Evolutionary conservation across 2,329 filamentous ascomycete species (phyloP).

Genomic region (Claviceps purpurea): DNA sequence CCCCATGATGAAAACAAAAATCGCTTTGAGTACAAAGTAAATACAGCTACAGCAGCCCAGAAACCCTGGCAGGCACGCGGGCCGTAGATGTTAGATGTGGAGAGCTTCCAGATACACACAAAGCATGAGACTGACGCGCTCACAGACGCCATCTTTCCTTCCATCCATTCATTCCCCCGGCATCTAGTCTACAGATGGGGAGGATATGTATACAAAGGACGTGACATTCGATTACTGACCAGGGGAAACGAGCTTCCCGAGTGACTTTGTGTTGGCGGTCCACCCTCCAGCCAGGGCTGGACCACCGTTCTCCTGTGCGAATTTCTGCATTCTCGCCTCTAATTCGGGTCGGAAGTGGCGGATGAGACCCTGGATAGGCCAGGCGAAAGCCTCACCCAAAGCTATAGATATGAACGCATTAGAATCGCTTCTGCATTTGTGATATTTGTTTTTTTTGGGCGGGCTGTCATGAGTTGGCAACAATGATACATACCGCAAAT

Average conservation of each 20-base stretch:
- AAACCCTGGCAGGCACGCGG: not conserved
- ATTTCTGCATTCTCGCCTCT: constrained; percentile 78
- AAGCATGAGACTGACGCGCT: not conserved
- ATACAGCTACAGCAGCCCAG: constrained; percentile 4
- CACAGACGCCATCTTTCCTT: not conserved
- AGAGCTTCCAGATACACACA: not conserved
- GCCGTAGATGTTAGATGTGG: not conserved
- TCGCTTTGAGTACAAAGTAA: constrained; percentile 2
- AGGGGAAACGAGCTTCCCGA: constrained; percentile 76
- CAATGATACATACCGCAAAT: constrained; percentile 63
- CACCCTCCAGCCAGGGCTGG: constrained; percentile 76
- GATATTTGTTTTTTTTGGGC: not conserved
- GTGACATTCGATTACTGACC: constrained; percentile 54
- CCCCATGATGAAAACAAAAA: not conserved
- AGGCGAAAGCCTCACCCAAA: constrained; percentile 93
- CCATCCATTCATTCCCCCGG: not conserved
- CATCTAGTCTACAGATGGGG: constrained; percentile 3
- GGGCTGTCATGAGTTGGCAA: not conserved
- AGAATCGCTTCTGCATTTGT: not conserved
- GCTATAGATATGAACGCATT: constrained; percentile 30
- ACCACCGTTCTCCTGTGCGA: constrained; percentile 59
- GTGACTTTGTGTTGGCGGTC: constrained; percentile 57
- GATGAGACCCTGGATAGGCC: constrained; percentile 96
- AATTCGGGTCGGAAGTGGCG: constrained; percentile 95
- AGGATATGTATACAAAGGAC: constrained; percentile 4